Conservation (phyloP, 2,329 filamentous ascomycete species). For the Ceratocystis alfenasii region DNA sequence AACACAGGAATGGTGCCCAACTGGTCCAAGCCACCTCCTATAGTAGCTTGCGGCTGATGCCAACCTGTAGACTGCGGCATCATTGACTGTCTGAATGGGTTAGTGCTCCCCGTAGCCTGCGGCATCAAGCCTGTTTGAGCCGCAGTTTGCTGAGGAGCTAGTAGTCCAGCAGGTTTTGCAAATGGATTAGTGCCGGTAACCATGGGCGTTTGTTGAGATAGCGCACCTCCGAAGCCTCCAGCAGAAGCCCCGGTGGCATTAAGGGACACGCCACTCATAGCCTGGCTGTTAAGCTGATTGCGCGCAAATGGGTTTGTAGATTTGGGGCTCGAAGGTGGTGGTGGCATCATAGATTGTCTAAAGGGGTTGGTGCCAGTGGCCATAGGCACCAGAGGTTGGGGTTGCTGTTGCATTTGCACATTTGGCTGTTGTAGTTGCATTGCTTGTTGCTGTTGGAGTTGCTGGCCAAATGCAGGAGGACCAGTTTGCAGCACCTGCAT, state of each 20-base stretch:
- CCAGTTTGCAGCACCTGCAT: constrained; percentile 22
- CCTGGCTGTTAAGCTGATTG: constrained; percentile 24
- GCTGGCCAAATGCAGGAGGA: constrained; percentile 15
- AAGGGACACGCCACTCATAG: constrained; percentile 18
- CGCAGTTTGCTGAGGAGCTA: constrained; percentile 32
- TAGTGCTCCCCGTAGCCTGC: constrained; percentile 78
- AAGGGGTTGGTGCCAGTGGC: constrained; percentile 67
- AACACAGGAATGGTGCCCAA: constrained; percentile 74
- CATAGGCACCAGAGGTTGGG: constrained; percentile 29
- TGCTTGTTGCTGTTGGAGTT: constrained; percentile 28
- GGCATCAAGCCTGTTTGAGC: constrained; percentile 47
- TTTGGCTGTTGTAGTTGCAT: constrained; percentile 29
- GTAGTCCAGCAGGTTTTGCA: constrained; percentile 35
- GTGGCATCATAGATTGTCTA: constrained; percentile 68
- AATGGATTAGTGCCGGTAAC: constrained; percentile 49
- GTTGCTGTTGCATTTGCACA: constrained; percentile 29
- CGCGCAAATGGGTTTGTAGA: constrained; percentile 84
- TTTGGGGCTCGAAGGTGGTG: constrained; percentile 44
- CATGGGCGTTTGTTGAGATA: constrained; percentile 36
- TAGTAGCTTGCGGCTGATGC: constrained; percentile 59
- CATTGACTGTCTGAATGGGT: constrained; percentile 86
- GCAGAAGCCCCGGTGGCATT: constrained; percentile 10
- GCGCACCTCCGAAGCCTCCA: constrained; percentile 18
- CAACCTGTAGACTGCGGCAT: constrained; percentile 84
- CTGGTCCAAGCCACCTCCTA: constrained; percentile 68